Evolutionary conservation across 257 asterid species (phyloP), one percentile per base, ranked within the genome.

Genomic region (Rehmannia glutinosa): DNA sequence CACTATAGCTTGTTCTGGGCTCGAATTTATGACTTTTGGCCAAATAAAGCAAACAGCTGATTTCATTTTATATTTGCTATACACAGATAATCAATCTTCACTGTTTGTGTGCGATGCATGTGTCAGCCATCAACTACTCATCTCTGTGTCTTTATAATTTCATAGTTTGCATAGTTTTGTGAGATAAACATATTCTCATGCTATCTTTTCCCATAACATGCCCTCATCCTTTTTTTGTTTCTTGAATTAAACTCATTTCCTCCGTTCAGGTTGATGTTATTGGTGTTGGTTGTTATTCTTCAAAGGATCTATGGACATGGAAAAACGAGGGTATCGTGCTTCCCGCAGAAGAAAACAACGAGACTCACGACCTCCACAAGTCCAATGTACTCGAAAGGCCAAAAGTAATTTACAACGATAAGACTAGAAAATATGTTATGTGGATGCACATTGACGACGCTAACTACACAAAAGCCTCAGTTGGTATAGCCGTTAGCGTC

Each of bases 391-490:
- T 94, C 5, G 98, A 94, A 82, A 77, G 99, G 81, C 99, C 99
- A 16, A 94, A 94, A 80, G 99, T 94, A 70, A 87, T 94, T n/a
- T 86, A 87, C 80, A 88, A 94, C 4, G 88, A 79, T 21, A 81
- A 76, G 55, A 91, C 96, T 0, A 65, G 64, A 15, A 87, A 84
- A 75, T 94, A 84, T 6, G 86, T 91, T 35, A 94, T 91, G 99
- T 94, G 98, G 99, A 94, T 91, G 99, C 99, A 91, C 80, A 78
- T 94, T 1, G 98, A 94, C 23, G 93, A 94, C 52, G 62, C 83
- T 4, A 91, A 94, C 87, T 94, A 94, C 82, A 94, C 99, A 20
- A 89, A 89, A 77, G 99, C 99, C 70, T 81, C 96, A 0, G 83
- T 79, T 0, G 99, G 99, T 0, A 83, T 94, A 1, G 98, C 99